These are phyloP conservation scores for Isoetes engelmannii DNA, from an alignment of 83 land plant genomes.

Conservation along the genomic window DNA sequence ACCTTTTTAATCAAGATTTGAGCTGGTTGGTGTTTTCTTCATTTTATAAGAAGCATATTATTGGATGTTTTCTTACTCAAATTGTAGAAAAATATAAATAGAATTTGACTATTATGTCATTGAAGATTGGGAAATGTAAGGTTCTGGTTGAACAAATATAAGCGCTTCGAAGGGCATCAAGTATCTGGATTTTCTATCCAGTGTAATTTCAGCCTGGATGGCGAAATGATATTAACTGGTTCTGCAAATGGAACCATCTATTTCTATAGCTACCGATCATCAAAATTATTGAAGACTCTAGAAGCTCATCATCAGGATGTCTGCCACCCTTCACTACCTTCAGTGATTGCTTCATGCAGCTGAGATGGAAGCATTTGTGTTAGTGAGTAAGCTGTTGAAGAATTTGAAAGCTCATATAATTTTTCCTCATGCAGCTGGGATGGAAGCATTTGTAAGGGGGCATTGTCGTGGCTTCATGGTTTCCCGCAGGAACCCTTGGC, in stretches of 20 bases:
- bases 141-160: constrained; percentile 50
- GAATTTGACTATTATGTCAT: neutral
- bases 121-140: neutral
- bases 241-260: constrained; percentile 73
- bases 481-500: too few species aligned
- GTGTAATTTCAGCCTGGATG: constrained; percentile 78
- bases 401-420: constrained; percentile 20
- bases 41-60: neutral
- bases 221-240: constrained; percentile 54
- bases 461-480: too few species aligned
- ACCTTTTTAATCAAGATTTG: neutral
- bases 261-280: constrained; percentile 53
- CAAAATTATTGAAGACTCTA: constrained; percentile 43
- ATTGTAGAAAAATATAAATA: neutral
- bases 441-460: constrained; percentile 54
- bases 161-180: constrained; percentile 69
- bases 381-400: constrained; percentile 24
- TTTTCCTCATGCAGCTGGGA: constrained; percentile 76
- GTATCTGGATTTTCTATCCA: constrained; percentile 80
- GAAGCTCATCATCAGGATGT: constrained; percentile 51
- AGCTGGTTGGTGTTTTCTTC: neutral
- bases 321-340: constrained; percentile 62
- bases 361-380: constrained; percentile 71
- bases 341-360: constrained; percentile 73
- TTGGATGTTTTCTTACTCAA: neutral